A percentile compares a stretch with the other conserved stretches of the same genome.
These are phyloP conservation scores for Debaryomyces sp. DNA, from an alignment of 1,139 yeast genomes.

Conservation along the genomic window DNA sequence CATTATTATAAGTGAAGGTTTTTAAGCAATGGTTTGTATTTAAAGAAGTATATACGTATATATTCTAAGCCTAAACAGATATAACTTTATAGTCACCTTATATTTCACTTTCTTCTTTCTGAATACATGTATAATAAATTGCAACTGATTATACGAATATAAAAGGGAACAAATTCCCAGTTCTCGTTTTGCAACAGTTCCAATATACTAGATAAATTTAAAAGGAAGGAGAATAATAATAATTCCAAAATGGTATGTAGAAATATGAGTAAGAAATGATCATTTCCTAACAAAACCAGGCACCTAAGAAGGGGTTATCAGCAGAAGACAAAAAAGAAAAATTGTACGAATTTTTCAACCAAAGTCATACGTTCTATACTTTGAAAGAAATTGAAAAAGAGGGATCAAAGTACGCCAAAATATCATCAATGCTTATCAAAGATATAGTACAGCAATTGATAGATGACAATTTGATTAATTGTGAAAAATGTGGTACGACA, in stretches of 20 bases:
- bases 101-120: too few relatives aligned
- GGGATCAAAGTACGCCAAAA: conserved; percentile 48
- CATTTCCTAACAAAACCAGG: conserved; percentile 16
- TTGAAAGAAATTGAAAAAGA: conserved; percentile 52
- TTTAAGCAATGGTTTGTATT: too few relatives aligned
- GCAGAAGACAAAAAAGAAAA: conserved; percentile 43
- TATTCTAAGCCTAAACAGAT: too few relatives aligned
- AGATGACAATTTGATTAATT: conserved; percentile 48
- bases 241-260: neutral
- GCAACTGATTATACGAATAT: neutral
- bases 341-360: conserved; percentile 44
- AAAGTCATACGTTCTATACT: conserved; percentile 42
- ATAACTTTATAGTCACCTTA: too few relatives aligned
- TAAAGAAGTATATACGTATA: too few relatives aligned
- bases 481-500: conserved; percentile 56
- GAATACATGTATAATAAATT: too few relatives aligned
- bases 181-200: conserved; percentile 6
- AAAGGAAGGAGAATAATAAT: neutral
- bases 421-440: conserved; percentile 53
- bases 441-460: conserved; percentile 46
- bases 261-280: neutral
- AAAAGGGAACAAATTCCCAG: neutral
- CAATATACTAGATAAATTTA: neutral
- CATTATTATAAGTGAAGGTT: too few relatives aligned
- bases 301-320: conserved; percentile 33